Percentiles rank a stretch among this genome's conserved stretches.
Evolutionary conservation across 192 early-diverging fungal genomes (phyloP).

Genomic region (Funneliformis mosseae): DNA sequence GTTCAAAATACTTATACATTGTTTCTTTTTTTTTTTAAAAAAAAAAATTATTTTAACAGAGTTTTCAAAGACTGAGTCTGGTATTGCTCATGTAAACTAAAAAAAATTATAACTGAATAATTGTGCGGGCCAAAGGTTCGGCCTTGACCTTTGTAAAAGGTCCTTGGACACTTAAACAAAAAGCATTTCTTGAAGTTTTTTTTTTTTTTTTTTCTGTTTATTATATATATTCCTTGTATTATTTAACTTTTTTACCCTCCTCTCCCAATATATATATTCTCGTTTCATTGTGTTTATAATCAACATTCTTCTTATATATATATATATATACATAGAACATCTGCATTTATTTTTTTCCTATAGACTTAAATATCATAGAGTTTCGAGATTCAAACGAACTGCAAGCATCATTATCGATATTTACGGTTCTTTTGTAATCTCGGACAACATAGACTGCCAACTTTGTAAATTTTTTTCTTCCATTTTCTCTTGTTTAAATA

Average conservation of each 20-base stretch:
- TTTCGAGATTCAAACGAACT: background rate
- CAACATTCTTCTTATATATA: slow-evolving; percentile 5
- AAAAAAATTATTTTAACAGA: background rate
- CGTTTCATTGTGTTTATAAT: slow-evolving; percentile 20
- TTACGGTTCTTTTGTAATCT: background rate
- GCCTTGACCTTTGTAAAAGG: background rate
- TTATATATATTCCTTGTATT: slow-evolving; percentile 5
- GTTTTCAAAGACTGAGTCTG: background rate
- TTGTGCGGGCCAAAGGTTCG: slow-evolving; percentile 8
- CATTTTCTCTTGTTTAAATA: slow-evolving; percentile 7
- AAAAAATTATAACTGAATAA: background rate
- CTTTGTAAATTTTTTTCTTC: slow-evolving; percentile 7
- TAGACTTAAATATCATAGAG: slow-evolving; percentile 27
- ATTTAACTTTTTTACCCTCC: background rate
- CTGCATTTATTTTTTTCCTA: slow-evolving; percentile 9
- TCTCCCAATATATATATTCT: slow-evolving; percentile 12
- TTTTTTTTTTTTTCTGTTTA: background rate
- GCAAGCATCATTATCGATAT: background rate
- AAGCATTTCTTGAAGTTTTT: background rate
- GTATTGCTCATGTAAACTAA: background rate
- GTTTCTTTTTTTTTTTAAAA: background rate
- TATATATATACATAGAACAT: slow-evolving; percentile 23
- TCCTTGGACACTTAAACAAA: slow-evolving; percentile 22
- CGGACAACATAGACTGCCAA: slow-evolving; percentile 20
- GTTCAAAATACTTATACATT: background rate